Evolutionary conservation across 345 rosid genomes (phyloP).

Genomic region (Hypericum androsaemum): DNA sequence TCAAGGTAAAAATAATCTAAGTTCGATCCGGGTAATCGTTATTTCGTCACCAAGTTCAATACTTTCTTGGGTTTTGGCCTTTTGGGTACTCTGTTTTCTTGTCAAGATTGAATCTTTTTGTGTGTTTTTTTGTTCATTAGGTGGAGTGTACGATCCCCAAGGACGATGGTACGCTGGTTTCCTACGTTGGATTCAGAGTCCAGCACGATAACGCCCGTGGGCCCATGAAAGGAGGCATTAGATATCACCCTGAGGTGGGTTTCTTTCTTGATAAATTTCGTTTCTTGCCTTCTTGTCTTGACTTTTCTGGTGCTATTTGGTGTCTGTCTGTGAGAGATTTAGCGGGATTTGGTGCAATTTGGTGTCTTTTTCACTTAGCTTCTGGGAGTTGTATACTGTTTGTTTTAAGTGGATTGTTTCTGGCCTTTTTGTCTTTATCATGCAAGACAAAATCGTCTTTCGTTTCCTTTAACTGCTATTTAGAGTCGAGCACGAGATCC

Average conservation of each 20-base stretch:
- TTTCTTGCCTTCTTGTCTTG: background rate
- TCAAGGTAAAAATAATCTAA: constrained; percentile 48
- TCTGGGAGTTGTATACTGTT: too few relatives aligned
- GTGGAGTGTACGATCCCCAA: constrained; percentile 97
- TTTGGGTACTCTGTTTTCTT: too few relatives aligned
- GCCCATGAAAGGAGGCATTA: constrained; percentile 99
- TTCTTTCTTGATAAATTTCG: background rate
- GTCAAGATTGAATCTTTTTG: background rate
- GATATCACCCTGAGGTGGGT: constrained; percentile 96
- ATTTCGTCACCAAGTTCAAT: too few relatives aligned
- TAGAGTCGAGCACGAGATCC: too few relatives aligned
- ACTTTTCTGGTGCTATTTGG: background rate
- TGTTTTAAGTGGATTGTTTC: too few relatives aligned
- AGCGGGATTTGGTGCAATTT: background rate
- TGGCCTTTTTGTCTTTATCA: too few relatives aligned
- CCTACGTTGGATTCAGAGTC: constrained; percentile 88
- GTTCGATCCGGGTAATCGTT: background rate
- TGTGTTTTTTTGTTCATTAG: constrained; percentile 31
- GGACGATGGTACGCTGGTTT: constrained; percentile 82
- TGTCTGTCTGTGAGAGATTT: too few relatives aligned
- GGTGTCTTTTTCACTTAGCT: too few relatives aligned
- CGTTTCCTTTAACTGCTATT: too few relatives aligned
- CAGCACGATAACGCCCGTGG: constrained; percentile 99
- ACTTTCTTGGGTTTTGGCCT: too few relatives aligned
- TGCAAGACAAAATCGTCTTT: too few relatives aligned